A percentile compares a stretch with the other conserved stretches of the same genome.
phyloP scores from a whole-genome alignment of 179 eudicot genomes.

The Nepenthes alata region DNA sequence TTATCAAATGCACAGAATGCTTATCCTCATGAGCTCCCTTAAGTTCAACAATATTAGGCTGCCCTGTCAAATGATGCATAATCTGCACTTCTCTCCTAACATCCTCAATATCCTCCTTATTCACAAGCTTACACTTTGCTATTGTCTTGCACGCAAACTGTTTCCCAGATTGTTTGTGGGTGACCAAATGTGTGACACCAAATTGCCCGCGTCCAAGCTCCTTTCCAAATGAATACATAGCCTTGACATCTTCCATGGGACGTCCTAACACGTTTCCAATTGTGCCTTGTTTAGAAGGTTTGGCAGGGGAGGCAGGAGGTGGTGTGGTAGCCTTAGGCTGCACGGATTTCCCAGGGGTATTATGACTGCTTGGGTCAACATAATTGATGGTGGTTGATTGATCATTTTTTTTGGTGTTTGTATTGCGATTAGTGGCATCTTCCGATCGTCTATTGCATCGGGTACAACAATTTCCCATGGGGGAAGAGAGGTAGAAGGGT shows the following conservation, averaged over 20 bases:
- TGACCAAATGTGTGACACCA: constrained; percentile 56
- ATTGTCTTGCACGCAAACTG: constrained; percentile 62
- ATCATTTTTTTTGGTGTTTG: background rate
- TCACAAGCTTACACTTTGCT: constrained; percentile 58
- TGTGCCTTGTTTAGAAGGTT: constrained; percentile 18
- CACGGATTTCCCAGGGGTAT: background rate
- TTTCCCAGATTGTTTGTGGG: constrained; percentile 42
- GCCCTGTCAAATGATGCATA: constrained; percentile 56
- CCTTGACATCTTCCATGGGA: constrained; percentile 56
- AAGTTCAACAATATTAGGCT: constrained; percentile 55
- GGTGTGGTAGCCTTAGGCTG: constrained; percentile 12
- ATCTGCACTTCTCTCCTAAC: constrained; percentile 65
- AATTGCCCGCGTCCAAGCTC: constrained; percentile 72
- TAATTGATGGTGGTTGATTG: constrained; percentile 9
- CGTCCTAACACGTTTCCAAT: constrained; percentile 52
- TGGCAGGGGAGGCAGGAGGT: constrained; percentile 21
- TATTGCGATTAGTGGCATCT: constrained; percentile 12
- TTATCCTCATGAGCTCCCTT: constrained; percentile 66
- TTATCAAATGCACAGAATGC: constrained; percentile 58
- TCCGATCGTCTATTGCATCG: constrained; percentile 22
- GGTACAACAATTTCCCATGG: constrained; percentile 57
- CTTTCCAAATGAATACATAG: constrained; percentile 43
- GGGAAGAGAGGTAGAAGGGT: background rate
- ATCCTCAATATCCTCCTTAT: constrained; percentile 65
- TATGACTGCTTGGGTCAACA: background rate